Percentiles rank a stretch among this genome's conserved stretches.
These are phyloP conservation scores for Colletotrichum sansevieriae DNA, from an alignment of 2,329 filamentous ascomycete species.

Conservation along the genomic window DNA sequence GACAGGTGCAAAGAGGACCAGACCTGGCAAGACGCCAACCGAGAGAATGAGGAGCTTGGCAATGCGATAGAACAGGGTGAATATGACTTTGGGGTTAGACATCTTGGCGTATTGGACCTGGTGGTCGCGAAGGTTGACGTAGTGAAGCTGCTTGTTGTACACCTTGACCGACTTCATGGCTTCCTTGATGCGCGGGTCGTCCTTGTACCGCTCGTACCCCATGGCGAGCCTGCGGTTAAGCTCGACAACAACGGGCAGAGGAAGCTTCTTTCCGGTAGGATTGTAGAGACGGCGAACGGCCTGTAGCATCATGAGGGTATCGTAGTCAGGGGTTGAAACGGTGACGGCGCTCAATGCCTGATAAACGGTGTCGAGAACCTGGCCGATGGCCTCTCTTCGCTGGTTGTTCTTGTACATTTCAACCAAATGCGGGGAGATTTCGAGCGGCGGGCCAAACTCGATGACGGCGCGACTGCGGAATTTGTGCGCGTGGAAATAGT, in stretches of 20 bases:
- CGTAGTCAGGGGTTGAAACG: conserved; percentile 92
- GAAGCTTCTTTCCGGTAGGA: conserved; percentile 92
- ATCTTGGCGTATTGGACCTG: conserved; percentile 93
- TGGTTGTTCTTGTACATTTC: conserved; percentile 87
- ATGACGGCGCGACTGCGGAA: conserved; percentile 96
- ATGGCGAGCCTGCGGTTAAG: conserved; percentile 91
- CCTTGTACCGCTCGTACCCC: conserved; percentile 93
- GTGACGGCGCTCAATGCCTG: conserved; percentile 89
- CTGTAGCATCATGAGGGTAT: conserved; percentile 97
- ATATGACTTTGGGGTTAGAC: conserved; percentile 80
- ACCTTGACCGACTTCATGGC: conserved; percentile 81
- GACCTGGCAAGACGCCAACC: conserved; percentile 85
- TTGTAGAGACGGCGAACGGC: conserved; percentile 94
- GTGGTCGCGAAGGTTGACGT: conserved; percentile 91
- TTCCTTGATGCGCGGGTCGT: conserved; percentile 84
- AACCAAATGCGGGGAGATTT: conserved; percentile 85
- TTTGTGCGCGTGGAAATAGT: conserved; percentile 99
- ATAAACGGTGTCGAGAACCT: conserved; percentile 88
- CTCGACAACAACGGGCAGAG: conserved; percentile 92
- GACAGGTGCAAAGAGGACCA: conserved; percentile 88
- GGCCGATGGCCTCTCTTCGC: conserved; percentile 86
- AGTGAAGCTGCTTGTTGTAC: conserved; percentile 89
- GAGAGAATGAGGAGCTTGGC: conserved; percentile 82
- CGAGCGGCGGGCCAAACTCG: conserved; percentile 92
- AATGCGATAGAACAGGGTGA: conserved; percentile 83